Percentiles rank a stretch among this genome's conserved stretches.
Conservation (phyloP, 31 red algal genomes). For the Porphyra umbilicalis region DNA sequence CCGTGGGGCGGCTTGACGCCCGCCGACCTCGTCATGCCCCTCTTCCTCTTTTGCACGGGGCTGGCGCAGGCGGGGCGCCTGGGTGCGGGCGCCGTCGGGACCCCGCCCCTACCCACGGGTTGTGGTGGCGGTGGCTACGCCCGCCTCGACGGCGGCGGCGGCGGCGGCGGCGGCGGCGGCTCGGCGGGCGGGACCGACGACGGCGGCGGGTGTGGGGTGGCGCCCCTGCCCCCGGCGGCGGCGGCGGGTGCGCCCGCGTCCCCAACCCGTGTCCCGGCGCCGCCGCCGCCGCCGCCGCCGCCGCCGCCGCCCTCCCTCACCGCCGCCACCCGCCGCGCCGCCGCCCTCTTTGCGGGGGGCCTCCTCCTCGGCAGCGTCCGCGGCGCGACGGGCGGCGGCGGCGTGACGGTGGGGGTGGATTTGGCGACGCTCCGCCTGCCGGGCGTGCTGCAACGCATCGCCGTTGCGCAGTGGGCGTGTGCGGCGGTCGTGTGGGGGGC, state of each 20-base stretch:
- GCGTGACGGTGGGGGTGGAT: background rate
- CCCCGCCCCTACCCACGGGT: background rate
- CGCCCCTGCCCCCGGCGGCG: too few species aligned
- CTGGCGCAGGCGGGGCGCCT: background rate
- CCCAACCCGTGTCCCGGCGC: background rate
- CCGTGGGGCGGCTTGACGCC: background rate
- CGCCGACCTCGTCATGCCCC: background rate
- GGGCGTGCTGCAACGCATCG: background rate
- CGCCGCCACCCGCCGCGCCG: background rate
- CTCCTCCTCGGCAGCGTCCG: background rate
- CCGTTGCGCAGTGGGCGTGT: background rate
- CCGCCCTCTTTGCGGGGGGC: background rate
- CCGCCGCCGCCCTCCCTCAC: background rate
- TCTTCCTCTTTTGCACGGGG: background rate
- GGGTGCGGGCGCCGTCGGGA: background rate
- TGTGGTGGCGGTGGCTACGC: background rate
- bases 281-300: background rate
- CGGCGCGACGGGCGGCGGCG: background rate
- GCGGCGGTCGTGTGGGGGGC: background rate
- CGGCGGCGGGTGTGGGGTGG: too few species aligned
- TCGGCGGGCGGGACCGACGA: background rate
- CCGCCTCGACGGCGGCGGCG: background rate
- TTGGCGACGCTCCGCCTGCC: background rate
- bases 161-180: too few species aligned
- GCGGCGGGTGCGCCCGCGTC: background rate